Percentiles rank a stretch among this genome's conserved stretches.
phyloP scores from a whole-genome alignment of 2,329 filamentous ascomycete species.

The Penicillium oxalicum region DNA sequence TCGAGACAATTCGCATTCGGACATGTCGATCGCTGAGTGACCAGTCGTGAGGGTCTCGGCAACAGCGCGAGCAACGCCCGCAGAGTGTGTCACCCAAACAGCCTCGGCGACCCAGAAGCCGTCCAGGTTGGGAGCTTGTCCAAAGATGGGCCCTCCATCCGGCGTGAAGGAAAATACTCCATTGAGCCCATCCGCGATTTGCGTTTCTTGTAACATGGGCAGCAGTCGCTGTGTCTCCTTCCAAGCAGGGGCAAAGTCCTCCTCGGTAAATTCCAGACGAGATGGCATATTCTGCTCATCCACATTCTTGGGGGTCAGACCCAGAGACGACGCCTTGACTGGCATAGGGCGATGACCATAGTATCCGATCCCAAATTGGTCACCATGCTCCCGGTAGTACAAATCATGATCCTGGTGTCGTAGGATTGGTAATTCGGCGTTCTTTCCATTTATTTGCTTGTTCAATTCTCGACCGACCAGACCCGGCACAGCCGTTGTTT shows the following conservation, averaged over 20 bases:
- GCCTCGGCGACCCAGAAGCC: slow-evolving; percentile 61
- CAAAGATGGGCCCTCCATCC: slow-evolving; percentile 56
- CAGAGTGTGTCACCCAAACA: slow-evolving; percentile 62
- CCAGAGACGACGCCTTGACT: slow-evolving; percentile 50
- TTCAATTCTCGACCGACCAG: slow-evolving; percentile 37
- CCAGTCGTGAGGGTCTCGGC: slow-evolving; percentile 55
- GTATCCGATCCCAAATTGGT: slow-evolving; percentile 57
- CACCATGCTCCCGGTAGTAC: slow-evolving; percentile 61
- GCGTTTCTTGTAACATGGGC: slow-evolving; percentile 46
- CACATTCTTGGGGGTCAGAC: slow-evolving; percentile 49
- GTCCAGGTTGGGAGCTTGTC: slow-evolving; percentile 52
- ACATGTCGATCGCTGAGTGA: slow-evolving; percentile 50
- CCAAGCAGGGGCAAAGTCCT: slow-evolving; percentile 59
- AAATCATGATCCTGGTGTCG: slow-evolving; percentile 59
- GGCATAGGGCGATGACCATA: slow-evolving; percentile 60
- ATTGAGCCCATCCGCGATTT: slow-evolving; percentile 58
- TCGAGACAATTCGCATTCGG: slow-evolving; percentile 55
- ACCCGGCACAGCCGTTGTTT: slow-evolving; percentile 51
- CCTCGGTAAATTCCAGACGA: slow-evolving; percentile 52
- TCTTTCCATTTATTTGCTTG: slow-evolving; percentile 46
- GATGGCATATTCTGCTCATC: slow-evolving; percentile 60
- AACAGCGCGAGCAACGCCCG: slow-evolving; percentile 56
- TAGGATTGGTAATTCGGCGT: slow-evolving; percentile 52
- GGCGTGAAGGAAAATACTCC: slow-evolving; percentile 62
- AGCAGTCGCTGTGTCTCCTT: slow-evolving; percentile 50